A percentile compares a stretch with the other conserved stretches of the same genome.
phyloP scores from a whole-genome alignment of 805 yeast genomes.

The Lipomyces oligophaga region DNA sequence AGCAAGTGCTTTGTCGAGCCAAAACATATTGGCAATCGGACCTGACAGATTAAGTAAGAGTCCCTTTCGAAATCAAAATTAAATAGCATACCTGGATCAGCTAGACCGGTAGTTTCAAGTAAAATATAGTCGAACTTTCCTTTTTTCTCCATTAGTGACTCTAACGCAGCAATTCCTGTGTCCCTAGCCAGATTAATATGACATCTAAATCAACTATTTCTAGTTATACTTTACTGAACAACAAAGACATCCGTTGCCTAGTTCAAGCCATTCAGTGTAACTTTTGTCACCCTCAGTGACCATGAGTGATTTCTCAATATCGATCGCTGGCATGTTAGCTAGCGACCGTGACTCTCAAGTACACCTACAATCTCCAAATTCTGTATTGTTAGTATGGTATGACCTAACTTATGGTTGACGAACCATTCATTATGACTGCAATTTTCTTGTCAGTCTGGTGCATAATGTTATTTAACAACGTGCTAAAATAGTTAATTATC shows the following conservation, averaged over 20 bases:
- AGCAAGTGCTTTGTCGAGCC: conserved; percentile 88
- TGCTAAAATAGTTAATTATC: conserved; percentile 35
- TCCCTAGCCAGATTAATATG: conserved; percentile 41
- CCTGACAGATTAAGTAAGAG: conserved; percentile 4
- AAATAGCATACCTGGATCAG: conserved; percentile 69
- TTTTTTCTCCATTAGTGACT: conserved; percentile 68
- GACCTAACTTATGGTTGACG: not conserved
- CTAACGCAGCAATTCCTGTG: conserved; percentile 91
- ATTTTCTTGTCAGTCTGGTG: conserved; percentile 63
- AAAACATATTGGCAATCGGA: conserved; percentile 94
- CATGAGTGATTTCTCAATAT: conserved; percentile 81
- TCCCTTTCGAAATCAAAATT: not conserved
- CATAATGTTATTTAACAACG: conserved; percentile 73
- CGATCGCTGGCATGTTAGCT: conserved; percentile 61
- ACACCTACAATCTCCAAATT: conserved; percentile 33
- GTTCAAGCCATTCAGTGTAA: conserved; percentile 90
- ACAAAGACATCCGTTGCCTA: conserved; percentile 95
- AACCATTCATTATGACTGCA: conserved; percentile 81
- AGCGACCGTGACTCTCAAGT: not conserved
- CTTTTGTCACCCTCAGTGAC: conserved; percentile 53
- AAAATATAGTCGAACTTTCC: conserved; percentile 84
- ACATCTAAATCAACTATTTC: not conserved
- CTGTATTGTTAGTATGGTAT: conserved; percentile 16
- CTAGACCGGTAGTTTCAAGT: conserved; percentile 91
- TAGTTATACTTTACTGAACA: conserved; percentile 82